phyloP scores from a whole-genome alignment of 2,329 filamentous ascomycete genomes.

The Fusarium veterinarium region DNA sequence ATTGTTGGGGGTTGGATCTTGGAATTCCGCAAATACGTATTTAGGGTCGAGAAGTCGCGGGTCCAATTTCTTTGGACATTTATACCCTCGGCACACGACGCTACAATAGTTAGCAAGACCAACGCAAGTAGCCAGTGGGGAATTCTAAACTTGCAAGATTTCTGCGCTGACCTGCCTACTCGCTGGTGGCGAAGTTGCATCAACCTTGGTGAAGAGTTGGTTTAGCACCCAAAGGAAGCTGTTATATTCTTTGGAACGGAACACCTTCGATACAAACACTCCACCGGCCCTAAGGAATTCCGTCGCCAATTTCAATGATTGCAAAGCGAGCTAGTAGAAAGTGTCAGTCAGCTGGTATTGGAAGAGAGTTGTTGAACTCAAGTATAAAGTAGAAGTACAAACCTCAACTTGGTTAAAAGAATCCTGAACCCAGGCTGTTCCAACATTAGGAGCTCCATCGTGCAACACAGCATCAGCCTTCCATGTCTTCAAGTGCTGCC shows the following conservation, averaged over 20 bases:
- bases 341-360: background rate
- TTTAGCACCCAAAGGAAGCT: slow-evolving; percentile 97
- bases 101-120: no score
- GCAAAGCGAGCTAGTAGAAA: slow-evolving; percentile 71
- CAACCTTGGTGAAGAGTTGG: slow-evolving; percentile 93
- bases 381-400: background rate
- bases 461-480: slow-evolving; percentile 96
- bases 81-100: slow-evolving; percentile 94
- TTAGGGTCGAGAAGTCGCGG: slow-evolving; percentile 91
- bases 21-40: slow-evolving; percentile 92
- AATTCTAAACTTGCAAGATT: no score
- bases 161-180: no score
- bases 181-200: slow-evolving; percentile 96
- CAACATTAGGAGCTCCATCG: slow-evolving; percentile 97
- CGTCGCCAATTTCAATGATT: slow-evolving; percentile 91
- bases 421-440: slow-evolving; percentile 98
- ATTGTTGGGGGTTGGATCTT: slow-evolving; percentile 88
- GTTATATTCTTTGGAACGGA: slow-evolving; percentile 97
- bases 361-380: background rate
- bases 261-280: slow-evolving; percentile 97
- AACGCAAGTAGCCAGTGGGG: no score
- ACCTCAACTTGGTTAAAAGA: slow-evolving; percentile 94
- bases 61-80: slow-evolving; percentile 93
- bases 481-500: slow-evolving; percentile 92
- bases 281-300: slow-evolving; percentile 73